A percentile compares a stretch with the other conserved stretches of the same genome.
Conservation (phyloP, 345 rosid species). For the Eucalyptus cloeziana region DNA sequence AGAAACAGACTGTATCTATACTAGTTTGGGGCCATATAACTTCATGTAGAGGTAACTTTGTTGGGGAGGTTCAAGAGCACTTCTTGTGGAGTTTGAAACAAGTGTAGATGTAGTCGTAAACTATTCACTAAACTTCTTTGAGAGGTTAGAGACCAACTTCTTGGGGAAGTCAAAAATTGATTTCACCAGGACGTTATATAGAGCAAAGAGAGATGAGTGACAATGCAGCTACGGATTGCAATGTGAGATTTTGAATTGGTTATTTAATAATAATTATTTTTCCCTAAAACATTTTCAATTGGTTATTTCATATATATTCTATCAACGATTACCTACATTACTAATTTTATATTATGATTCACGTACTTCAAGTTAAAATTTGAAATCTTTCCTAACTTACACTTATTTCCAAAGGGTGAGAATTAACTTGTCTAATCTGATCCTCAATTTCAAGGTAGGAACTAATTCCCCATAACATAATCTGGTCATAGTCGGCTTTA, state of each 20-base stretch:
- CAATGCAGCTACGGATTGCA: not conserved
- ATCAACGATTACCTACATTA: too few species aligned
- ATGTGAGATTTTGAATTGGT: not conserved
- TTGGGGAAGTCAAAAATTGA: not conserved
- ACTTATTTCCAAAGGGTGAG: too few species aligned
- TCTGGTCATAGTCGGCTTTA: accelerated
- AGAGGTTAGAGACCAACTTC: not conserved
- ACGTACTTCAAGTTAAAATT: too few species aligned
- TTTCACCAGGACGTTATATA: not conserved
- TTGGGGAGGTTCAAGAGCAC: not conserved
- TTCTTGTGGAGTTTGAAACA: not conserved
- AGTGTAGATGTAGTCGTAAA: not conserved
- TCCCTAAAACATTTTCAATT: too few species aligned
- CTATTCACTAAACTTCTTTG: not conserved
- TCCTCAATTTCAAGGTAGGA: too few species aligned
- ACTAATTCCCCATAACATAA: too few species aligned
- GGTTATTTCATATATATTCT: too few species aligned
- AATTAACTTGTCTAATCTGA: too few species aligned
- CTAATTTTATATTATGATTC: too few species aligned
- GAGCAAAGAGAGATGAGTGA: not conserved
- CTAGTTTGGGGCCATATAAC: not conserved
- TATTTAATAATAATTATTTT: too few species aligned
- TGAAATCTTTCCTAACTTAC: accelerated
- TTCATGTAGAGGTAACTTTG: not conserved
- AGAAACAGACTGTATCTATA: not conserved